phyloP scores from a whole-genome alignment of 2,329 filamentous ascomycete genomes.

The Ceratocystis papillata region DNA sequence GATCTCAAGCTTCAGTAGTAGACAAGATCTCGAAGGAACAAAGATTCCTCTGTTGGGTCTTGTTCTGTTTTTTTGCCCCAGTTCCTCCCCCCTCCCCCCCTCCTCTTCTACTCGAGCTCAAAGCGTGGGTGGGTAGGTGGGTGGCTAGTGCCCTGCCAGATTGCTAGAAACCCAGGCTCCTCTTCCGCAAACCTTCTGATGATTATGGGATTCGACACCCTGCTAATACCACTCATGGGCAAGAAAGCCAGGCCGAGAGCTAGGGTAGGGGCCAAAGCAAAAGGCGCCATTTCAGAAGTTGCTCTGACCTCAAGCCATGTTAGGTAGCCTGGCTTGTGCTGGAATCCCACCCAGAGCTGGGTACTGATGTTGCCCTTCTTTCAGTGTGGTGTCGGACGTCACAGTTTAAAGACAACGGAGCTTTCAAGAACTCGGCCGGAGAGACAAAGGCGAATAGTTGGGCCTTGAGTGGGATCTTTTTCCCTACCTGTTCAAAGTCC shows the following conservation, averaged over 20 bases:
- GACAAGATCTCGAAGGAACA: slow-evolving; percentile 8
- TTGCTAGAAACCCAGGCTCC: slow-evolving; percentile 4
- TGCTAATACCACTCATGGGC: slow-evolving; percentile 2
- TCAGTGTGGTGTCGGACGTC: slow-evolving; percentile 1
- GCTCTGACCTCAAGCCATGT: slow-evolving; percentile 8
- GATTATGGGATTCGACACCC: slow-evolving; percentile 1
- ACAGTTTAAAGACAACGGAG: background rate
- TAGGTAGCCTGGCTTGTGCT: slow-evolving; percentile 1
- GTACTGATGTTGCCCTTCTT: background rate
- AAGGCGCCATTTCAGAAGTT: background rate
- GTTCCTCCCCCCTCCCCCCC: background rate
- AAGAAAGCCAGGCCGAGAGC: background rate
- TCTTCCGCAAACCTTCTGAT: slow-evolving; percentile 1
- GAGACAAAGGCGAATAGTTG: background rate
- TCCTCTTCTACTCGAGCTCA: background rate
- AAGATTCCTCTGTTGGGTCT: background rate
- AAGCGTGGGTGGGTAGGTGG: background rate
- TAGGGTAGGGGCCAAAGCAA: background rate
- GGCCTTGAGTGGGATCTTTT: background rate
- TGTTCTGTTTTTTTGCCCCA: background rate
- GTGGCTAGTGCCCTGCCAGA: slow-evolving; percentile 12
- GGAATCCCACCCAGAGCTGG: background rate
- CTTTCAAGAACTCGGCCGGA: slow-evolving; percentile 1
- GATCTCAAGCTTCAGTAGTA: background rate
- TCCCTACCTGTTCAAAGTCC: background rate